Evolutionary conservation across 1,139 yeast genomes (phyloP).

Genomic region (Candida sanyaensis): DNA sequence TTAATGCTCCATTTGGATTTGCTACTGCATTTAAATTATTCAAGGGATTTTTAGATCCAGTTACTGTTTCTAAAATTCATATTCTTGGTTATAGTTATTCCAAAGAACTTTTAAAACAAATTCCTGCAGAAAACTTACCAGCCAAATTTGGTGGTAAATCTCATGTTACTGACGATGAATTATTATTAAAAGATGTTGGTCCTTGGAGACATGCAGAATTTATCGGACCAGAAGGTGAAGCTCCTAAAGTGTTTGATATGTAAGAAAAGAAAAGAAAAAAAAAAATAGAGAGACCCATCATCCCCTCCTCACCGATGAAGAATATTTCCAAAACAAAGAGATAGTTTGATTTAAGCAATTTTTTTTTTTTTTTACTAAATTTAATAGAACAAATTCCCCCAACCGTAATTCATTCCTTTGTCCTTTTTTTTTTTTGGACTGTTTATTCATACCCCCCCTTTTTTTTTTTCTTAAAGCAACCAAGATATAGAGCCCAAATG

Average conservation of each 20-base stretch:
- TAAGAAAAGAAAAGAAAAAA: slow-evolving; percentile 2
- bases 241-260: slow-evolving; percentile 56
- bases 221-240: slow-evolving; percentile 87
- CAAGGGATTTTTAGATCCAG: slow-evolving; percentile 95
- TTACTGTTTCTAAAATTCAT: slow-evolving; percentile 94
- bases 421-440: no score
- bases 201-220: slow-evolving; percentile 93
- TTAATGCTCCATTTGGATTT: slow-evolving; percentile 97
- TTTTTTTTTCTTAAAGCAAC: no score
- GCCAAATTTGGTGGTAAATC: slow-evolving; percentile 86
- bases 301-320: no score
- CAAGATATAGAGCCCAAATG: no score
- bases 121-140: slow-evolving; percentile 92
- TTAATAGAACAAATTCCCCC: no score
- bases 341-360: no score
- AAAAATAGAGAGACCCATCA: background rate
- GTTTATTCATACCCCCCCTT: no score
- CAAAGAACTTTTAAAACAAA: slow-evolving; percentile 84
- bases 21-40: slow-evolving; percentile 89
- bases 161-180: slow-evolving; percentile 68
- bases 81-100: slow-evolving; percentile 80
- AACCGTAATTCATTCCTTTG: no score
- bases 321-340: no score
- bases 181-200: slow-evolving; percentile 87
- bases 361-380: no score